These are phyloP conservation scores for Naganishia liquefaciens DNA, from an alignment of 1,284 basidiomycete species.

Conservation along the genomic window DNA sequence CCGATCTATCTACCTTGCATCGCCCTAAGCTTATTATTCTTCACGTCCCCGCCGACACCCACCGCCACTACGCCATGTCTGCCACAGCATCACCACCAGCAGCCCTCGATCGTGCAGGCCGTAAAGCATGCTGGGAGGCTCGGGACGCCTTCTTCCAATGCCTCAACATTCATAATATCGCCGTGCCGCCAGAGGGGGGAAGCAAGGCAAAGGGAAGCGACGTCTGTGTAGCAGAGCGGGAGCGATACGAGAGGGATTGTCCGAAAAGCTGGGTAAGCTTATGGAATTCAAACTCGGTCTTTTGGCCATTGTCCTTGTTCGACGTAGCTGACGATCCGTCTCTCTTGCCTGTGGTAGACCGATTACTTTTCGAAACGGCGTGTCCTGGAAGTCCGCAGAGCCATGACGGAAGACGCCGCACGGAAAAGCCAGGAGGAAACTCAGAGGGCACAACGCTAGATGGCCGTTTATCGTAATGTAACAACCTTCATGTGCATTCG, in stretches of 20 bases:
- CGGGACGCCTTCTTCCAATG: constrained; percentile 55
- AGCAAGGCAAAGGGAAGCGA: constrained; percentile 39
- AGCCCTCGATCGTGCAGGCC: constrained; percentile 52
- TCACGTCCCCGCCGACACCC: neutral
- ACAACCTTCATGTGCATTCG: neutral
- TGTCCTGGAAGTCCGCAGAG: constrained; percentile 52
- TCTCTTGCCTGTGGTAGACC: constrained; percentile 41
- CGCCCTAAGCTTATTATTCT: neutral
- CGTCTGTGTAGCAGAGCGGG: constrained; percentile 46
- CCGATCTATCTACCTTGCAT: neutral
- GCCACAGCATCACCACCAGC: constrained; percentile 36
- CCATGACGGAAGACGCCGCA: constrained; percentile 50
- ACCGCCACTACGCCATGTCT: constrained; percentile 30
- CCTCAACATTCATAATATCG: constrained; percentile 48
- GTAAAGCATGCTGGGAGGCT: constrained; percentile 52
- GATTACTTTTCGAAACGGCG: constrained; percentile 57
- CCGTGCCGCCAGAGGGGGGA: constrained; percentile 40
- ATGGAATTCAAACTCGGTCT: no score
- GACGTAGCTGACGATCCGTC: neutral
- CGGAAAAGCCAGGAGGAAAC: constrained; percentile 40
- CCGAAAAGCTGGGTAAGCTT: constrained; percentile 55
- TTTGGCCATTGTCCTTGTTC: neutral
- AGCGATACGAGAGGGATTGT: constrained; percentile 49
- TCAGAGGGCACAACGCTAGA: constrained; percentile 10
- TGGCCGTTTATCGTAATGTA: no score